Evolutionary conservation across 495 filamentous ascomycete genomes (phyloP).

Genomic region (Daldinia grandis): DNA sequence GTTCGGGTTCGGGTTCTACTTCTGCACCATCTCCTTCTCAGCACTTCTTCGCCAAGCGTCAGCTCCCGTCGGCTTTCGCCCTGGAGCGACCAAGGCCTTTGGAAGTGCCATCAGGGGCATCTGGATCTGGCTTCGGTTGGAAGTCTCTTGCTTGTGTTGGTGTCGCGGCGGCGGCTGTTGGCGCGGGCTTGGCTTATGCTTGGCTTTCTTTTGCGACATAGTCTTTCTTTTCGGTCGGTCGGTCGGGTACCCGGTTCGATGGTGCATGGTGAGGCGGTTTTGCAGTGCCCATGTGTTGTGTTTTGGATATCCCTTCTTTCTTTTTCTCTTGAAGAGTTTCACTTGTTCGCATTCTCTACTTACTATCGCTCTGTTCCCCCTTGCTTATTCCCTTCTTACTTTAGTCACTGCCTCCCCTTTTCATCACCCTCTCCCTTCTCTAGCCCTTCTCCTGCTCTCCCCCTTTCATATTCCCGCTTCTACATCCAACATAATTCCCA

Average conservation of each 20-base stretch:
- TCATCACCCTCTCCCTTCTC: background rate
- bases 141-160: slow-evolving; percentile 37
- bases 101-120: slow-evolving; percentile 1
- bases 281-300: slow-evolving; percentile 32
- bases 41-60: slow-evolving; percentile 18
- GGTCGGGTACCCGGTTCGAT: background rate
- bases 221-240: background rate
- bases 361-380: background rate
- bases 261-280: slow-evolving; percentile 25
- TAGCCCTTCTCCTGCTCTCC: background rate
- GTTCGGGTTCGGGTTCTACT: background rate
- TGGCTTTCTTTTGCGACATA: slow-evolving; percentile 28
- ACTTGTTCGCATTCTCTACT: background rate
- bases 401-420: background rate
- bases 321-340: background rate
- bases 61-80: slow-evolving; percentile 22
- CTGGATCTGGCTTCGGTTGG: slow-evolving; percentile 27
- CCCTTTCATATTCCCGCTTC: background rate
- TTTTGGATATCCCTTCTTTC: slow-evolving; percentile 4
- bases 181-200: slow-evolving; percentile 34
- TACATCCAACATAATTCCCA: background rate
- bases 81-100: slow-evolving; percentile 8
- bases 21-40: background rate
- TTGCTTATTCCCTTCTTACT: background rate
- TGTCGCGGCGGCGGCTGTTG: slow-evolving; percentile 26